Conservation (phyloP, 2,329 filamentous ascomycete species). For the Berkeleyomyces rouxiae region DNA sequence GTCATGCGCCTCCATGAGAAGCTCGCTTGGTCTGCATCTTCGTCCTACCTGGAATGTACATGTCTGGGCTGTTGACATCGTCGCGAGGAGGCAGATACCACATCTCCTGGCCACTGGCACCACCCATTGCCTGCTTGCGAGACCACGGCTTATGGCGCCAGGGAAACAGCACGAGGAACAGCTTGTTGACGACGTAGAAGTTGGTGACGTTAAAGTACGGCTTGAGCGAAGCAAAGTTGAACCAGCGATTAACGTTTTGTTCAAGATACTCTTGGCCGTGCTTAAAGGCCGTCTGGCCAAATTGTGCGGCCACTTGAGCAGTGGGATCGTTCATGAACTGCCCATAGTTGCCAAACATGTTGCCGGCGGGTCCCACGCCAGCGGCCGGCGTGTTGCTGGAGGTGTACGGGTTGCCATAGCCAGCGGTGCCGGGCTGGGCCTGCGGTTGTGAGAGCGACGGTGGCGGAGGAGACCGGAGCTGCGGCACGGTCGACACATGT, state of each 20-base stretch:
- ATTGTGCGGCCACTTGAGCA: constrained; percentile 84
- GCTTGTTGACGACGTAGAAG: constrained; percentile 85
- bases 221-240: constrained; percentile 85
- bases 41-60: constrained; percentile 69
- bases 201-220: constrained; percentile 99
- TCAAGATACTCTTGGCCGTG: constrained; percentile 90
- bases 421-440: constrained; percentile 25
- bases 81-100: constrained; percentile 85
- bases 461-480: constrained; percentile 84
- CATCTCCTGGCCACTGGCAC: constrained; percentile 51
- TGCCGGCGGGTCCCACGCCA: constrained; percentile 22
- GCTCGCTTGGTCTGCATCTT: too few species aligned
- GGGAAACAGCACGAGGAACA: constrained; percentile 85
- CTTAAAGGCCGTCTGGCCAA: constrained; percentile 80
- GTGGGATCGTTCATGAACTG: constrained; percentile 94
- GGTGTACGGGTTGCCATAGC: constrained; percentile 56
- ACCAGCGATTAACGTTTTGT: constrained; percentile 70
- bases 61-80: constrained; percentile 94
- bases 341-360: constrained; percentile 57
- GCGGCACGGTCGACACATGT: constrained; percentile 94
- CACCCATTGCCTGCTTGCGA: constrained; percentile 57
- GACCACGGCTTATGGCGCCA: constrained; percentile 98
- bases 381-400: constrained; percentile 22
- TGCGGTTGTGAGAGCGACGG: constrained; percentile 52
- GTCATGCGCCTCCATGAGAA: not conserved